phyloP scores from a whole-genome alignment of 345 rosid genomes.

The Streptanthus diversifolius region DNA sequence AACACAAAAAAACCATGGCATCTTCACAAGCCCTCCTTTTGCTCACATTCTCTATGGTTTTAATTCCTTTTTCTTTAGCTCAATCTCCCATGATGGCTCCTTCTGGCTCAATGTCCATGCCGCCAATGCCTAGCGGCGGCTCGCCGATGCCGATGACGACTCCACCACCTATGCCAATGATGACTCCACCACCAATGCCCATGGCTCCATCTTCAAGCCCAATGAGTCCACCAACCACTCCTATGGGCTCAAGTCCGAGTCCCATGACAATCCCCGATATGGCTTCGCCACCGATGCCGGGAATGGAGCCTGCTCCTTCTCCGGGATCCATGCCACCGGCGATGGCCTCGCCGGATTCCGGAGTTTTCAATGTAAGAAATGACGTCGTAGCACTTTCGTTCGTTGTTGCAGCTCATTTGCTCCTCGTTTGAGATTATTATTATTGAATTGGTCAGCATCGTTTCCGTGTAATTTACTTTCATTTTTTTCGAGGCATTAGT shows the following conservation, averaged over 20 bases:
- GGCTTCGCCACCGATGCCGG: conserved; percentile 31
- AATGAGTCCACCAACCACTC: neutral
- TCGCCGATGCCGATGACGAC: conserved; percentile 31
- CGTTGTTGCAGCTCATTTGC: conserved; percentile 21
- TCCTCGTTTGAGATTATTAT: conserved; percentile 27
- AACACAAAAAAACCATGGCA: conserved; percentile 21
- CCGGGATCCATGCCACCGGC: conserved; percentile 29
- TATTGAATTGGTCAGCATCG: conserved; percentile 1
- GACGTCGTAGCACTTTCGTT: conserved; percentile 15
- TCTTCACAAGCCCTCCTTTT: conserved; percentile 21
- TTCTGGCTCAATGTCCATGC: conserved; percentile 35
- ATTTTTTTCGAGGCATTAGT: conserved; percentile 17
- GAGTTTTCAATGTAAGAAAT: conserved; percentile 23
- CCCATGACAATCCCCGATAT: conserved; percentile 1
- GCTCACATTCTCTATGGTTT: conserved; percentile 29
- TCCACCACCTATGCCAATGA: conserved; percentile 33
- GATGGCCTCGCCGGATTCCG: conserved; percentile 21
- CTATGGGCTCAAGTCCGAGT: conserved; percentile 2
- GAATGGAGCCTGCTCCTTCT: conserved; percentile 20
- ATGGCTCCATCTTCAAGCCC: conserved; percentile 27
- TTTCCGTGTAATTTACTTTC: conserved; percentile 9
- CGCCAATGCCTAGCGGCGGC: conserved; percentile 26
- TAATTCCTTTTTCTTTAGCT: conserved; percentile 21
- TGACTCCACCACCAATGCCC: conserved; percentile 18
- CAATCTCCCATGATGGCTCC: conserved; percentile 40